Evolutionary conservation across 495 filamentous ascomycete species (phyloP).

Genomic region (Aspergillus heteromorphus): DNA sequence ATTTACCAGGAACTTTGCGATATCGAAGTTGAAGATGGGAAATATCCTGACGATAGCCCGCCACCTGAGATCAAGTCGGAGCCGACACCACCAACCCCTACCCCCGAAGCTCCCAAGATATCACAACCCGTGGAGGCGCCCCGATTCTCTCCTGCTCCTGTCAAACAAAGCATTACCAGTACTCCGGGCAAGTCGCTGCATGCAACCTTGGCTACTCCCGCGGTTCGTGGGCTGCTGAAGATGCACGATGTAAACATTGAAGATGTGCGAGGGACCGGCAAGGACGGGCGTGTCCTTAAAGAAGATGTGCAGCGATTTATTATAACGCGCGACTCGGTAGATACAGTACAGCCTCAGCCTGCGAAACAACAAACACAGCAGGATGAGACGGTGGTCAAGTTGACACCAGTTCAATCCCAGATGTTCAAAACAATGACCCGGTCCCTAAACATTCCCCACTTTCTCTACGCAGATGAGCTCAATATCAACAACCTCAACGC

Average conservation of each 20-base stretch:
- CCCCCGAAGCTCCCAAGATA: conserved; percentile 12
- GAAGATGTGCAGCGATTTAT: conserved; percentile 84
- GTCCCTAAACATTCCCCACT: conserved; percentile 85
- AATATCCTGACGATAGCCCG: conserved; percentile 51
- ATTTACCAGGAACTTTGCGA: conserved; percentile 43
- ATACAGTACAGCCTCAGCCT: conserved; percentile 12
- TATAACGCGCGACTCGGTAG: conserved; percentile 22
- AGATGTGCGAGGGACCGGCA: conserved; percentile 78
- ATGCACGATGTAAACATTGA: conserved; percentile 69
- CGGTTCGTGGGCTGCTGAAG: conserved; percentile 82
- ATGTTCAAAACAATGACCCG: conserved; percentile 99
- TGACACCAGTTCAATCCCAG: conserved; percentile 75
- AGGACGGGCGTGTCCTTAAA: conserved; percentile 85
- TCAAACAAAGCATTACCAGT: background rate
- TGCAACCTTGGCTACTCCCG: conserved; percentile 78
- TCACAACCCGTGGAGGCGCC: conserved; percentile 19
- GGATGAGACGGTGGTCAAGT: conserved; percentile 56
- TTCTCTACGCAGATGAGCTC: conserved; percentile 84
- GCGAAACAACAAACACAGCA: conserved; percentile 37
- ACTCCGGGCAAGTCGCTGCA: conserved; percentile 42
- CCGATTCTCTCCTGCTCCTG: conserved; percentile 4
- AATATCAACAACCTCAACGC: conserved; percentile 66
- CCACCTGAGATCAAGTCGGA: conserved; percentile 27
- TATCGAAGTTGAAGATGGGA: conserved; percentile 54
- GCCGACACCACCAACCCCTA: conserved; percentile 16